phyloP scores from a whole-genome alignment of 2,329 filamentous ascomycete genomes.

The Xylaria hypoxylon region DNA sequence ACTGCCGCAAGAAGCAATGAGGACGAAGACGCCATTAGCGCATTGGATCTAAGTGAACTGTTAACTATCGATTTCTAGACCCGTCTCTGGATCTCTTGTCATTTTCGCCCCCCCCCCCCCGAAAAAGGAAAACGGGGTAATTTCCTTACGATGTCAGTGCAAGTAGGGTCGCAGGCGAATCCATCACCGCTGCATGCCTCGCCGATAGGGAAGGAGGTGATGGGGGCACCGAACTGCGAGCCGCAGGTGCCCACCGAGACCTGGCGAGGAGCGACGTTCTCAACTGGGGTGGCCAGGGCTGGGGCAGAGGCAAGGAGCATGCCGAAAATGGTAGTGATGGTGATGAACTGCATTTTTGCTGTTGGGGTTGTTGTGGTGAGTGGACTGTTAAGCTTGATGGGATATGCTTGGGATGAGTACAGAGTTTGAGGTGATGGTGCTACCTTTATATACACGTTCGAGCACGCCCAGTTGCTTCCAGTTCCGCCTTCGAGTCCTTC shows the following conservation, averaged over 20 bases:
- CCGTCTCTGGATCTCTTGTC: no score
- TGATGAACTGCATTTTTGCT: slow-evolving; percentile 34
- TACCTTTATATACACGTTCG: slow-evolving; percentile 20
- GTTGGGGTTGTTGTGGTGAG: not conserved
- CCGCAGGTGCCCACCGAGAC: slow-evolving; percentile 32
- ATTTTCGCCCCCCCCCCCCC: no score
- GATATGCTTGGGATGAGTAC: slow-evolving; percentile 11
- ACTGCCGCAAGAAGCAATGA: slow-evolving; percentile 37
- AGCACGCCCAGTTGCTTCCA: not conserved
- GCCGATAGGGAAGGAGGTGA: slow-evolving; percentile 34
- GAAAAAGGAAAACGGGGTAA: not conserved
- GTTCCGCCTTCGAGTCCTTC: no score
- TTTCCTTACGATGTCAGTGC: slow-evolving; percentile 35
- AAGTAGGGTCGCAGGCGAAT: slow-evolving; percentile 34
- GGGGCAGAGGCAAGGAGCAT: slow-evolving; percentile 34
- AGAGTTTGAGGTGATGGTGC: slow-evolving; percentile 1
- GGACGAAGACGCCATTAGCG: slow-evolving; percentile 37
- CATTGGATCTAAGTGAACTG: slow-evolving; percentile 36
- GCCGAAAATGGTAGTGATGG: slow-evolving; percentile 30
- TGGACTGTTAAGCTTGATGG: slow-evolving; percentile 20
- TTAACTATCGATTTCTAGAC: not conserved
- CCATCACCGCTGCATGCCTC: slow-evolving; percentile 33
- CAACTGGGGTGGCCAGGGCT: slow-evolving; percentile 31
- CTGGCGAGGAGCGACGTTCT: slow-evolving; percentile 26
- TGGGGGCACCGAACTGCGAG: slow-evolving; percentile 36